phyloP scores from a whole-genome alignment of 176 grass and related monocot species.

The Carex littledalei region DNA sequence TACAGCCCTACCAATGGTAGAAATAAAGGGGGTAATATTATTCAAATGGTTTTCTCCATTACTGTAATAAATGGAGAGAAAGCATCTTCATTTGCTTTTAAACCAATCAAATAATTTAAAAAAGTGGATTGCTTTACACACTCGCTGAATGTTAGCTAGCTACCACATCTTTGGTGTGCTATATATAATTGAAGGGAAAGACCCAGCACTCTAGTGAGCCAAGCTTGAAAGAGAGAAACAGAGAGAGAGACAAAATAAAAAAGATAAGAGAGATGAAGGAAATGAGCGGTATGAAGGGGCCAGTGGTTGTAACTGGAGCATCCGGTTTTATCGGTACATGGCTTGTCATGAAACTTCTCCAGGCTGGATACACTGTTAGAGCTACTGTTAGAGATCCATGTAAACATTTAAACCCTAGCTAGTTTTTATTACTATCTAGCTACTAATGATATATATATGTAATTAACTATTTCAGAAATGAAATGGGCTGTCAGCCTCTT shows the following conservation, averaged over 20 bases:
- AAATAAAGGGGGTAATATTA: background rate
- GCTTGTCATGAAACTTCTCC: slow-evolving; percentile 82
- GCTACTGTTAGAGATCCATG: slow-evolving; percentile 74
- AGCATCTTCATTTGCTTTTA: background rate
- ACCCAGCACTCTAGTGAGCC: background rate
- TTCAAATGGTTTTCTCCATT: background rate
- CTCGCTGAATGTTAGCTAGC: slow-evolving; percentile 15
- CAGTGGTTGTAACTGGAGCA: slow-evolving; percentile 77
- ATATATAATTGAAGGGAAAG: background rate
- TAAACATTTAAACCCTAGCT: slow-evolving; percentile 1
- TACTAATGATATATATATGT: too few relatives aligned
- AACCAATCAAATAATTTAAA: background rate
- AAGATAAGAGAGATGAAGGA: slow-evolving; percentile 15
- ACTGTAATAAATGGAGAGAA: background rate
- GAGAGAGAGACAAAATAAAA: background rate
- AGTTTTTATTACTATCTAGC: background rate
- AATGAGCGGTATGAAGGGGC: slow-evolving; percentile 21
- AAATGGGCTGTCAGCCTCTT: too few relatives aligned
- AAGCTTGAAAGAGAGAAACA: background rate
- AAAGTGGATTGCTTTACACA: background rate
- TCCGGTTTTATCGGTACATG: slow-evolving; percentile 77
- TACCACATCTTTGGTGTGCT: slow-evolving; percentile 9
- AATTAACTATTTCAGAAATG: too few relatives aligned
- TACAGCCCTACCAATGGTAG: background rate
- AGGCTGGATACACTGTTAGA: slow-evolving; percentile 58